These are phyloP conservation scores for Phaeosphaeria sp. DNA, from an alignment of 2,329 filamentous ascomycete genomes.

Conservation along the genomic window DNA sequence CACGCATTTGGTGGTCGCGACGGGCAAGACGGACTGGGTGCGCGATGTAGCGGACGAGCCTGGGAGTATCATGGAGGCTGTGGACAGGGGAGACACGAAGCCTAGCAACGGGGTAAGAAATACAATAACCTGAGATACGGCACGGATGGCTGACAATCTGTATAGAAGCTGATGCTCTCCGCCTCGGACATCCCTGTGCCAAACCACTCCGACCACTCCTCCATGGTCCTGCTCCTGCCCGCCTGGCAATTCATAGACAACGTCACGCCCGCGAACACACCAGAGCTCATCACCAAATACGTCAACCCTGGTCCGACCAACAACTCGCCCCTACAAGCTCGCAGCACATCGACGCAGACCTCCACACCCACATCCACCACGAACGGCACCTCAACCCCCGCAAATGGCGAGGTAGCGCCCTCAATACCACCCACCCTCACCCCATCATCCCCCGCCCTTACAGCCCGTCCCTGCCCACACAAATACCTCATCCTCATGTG, in stretches of 20 bases:
- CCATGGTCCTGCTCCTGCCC: slow-evolving; percentile 82
- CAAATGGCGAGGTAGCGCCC: slow-evolving; percentile 16
- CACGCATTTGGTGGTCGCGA: slow-evolving; percentile 89
- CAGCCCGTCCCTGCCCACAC: slow-evolving; percentile 76
- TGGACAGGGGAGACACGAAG: slow-evolving; percentile 59
- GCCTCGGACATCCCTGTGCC: slow-evolving; percentile 90
- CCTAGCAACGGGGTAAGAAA: slow-evolving; percentile 72
- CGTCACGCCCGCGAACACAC: slow-evolving; percentile 77
- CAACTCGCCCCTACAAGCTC: slow-evolving; percentile 62
- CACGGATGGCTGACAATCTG: background rate
- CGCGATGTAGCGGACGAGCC: slow-evolving; percentile 84
- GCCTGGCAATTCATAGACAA: slow-evolving; percentile 84
- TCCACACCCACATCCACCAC: background rate
- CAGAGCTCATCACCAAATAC: slow-evolving; percentile 73
- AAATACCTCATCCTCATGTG: slow-evolving; percentile 89
- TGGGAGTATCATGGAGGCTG: slow-evolving; percentile 63
- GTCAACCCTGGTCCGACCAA: slow-evolving; percentile 78
- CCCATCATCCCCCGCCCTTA: slow-evolving; percentile 55
- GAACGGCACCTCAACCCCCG: too few species aligned
- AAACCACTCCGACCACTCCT: slow-evolving; percentile 66
- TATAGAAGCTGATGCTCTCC: slow-evolving; percentile 83
- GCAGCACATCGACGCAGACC: slow-evolving; percentile 10
- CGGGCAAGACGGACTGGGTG: slow-evolving; percentile 96
- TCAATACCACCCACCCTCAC: slow-evolving; percentile 39
- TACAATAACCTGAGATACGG: too few species aligned